Conservation (phyloP, 805 yeast genomes). For the Candida coquimbonensis region DNA sequence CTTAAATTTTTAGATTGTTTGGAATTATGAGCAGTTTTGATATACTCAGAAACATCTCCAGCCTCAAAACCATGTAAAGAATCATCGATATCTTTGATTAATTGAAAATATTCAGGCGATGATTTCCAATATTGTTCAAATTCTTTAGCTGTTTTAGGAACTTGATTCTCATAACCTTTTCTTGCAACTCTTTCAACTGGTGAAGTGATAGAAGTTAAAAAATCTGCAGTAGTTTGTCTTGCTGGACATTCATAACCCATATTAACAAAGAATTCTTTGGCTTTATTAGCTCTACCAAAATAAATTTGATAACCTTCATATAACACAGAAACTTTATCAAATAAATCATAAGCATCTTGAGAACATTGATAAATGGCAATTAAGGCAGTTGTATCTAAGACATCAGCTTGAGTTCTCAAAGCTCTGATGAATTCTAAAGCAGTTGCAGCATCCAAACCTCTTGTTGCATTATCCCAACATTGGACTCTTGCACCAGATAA, state of each 20-base stretch:
- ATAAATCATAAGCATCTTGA: conserved; percentile 43
- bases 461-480: conserved; percentile 51
- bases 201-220: conserved; percentile 44
- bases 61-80: conserved; percentile 3
- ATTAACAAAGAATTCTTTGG: conserved; percentile 38
- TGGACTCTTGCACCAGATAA: conserved; percentile 38
- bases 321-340: conserved; percentile 42
- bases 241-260: conserved; percentile 50
- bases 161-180: conserved; percentile 36
- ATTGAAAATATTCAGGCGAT: conserved; percentile 31
- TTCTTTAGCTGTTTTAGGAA: conserved; percentile 44
- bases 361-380: conserved; percentile 53
- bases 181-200: conserved; percentile 38
- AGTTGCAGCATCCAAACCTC: conserved; percentile 55
- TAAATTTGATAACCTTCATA: conserved; percentile 49
- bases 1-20: conserved; percentile 40
- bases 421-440: conserved; percentile 48
- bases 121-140: conserved; percentile 40
- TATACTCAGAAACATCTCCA: conserved; percentile 16
- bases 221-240: conserved; percentile 52
- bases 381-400: conserved; percentile 41
- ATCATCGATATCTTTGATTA: conserved; percentile 39
- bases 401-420: conserved; percentile 38
- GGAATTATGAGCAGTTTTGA: conserved; percentile 37
- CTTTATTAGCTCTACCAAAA: conserved; percentile 37